These are phyloP conservation scores for Pythium vanterpoolii DNA, from an alignment of 352 stramenopile species.

Conservation along the genomic window DNA sequence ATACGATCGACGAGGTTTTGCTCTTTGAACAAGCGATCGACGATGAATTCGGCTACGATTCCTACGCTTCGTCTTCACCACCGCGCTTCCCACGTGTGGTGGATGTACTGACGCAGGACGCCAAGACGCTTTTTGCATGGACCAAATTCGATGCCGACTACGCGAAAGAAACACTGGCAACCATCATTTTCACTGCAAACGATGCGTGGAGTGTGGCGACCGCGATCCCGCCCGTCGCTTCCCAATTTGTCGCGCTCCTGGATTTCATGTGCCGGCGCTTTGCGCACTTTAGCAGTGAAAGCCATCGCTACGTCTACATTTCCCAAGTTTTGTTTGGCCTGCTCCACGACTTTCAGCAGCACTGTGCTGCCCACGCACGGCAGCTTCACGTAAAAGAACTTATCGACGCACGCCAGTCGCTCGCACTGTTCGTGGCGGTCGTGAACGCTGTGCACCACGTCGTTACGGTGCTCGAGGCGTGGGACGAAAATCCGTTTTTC, in stretches of 20 bases:
- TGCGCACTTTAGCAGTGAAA: conserved; percentile 50
- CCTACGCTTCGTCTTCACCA: conserved; percentile 39
- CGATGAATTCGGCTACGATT: conserved; percentile 58
- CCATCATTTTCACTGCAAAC: conserved; percentile 3
- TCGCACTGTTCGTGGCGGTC: conserved; percentile 37
- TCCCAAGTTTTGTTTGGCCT: conserved; percentile 62
- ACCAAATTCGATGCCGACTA: conserved; percentile 58
- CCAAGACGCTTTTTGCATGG: conserved; percentile 60
- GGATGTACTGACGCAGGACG: conserved; percentile 54
- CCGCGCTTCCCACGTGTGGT: conserved; percentile 49
- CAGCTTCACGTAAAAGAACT: neutral
- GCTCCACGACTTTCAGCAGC: conserved; percentile 27
- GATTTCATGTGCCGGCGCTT: conserved; percentile 73
- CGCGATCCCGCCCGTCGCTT: conserved; percentile 11
- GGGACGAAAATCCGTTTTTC: conserved; percentile 69
- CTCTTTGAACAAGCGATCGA: conserved; percentile 69
- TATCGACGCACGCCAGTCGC: neutral
- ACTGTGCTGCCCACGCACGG: conserved; percentile 16
- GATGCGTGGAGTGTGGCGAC: conserved; percentile 7
- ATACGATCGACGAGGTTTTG: conserved; percentile 71
- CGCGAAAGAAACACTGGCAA: conserved; percentile 34
- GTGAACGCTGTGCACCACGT: conserved; percentile 52
- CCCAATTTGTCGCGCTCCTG: conserved; percentile 46
- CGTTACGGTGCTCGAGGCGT: conserved; percentile 34
- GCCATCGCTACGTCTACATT: conserved; percentile 77